phyloP scores from a whole-genome alignment of 352 stramenopile species.

The Globisporangium echinulatum region DNA sequence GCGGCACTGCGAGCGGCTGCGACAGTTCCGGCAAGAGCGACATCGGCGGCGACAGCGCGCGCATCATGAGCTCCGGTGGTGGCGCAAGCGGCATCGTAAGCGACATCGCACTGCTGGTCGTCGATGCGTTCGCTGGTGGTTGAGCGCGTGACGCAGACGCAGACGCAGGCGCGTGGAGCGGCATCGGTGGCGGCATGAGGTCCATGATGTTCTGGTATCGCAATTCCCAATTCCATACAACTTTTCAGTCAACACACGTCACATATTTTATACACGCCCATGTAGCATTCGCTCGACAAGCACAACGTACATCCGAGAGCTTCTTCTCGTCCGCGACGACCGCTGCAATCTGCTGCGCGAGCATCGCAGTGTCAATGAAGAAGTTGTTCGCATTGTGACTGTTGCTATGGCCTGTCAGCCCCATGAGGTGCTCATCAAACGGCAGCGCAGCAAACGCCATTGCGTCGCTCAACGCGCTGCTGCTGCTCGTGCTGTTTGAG shows the following conservation, averaged over 20 bases:
- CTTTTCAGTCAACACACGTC: no score
- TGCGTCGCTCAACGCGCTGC: constrained; percentile 4
- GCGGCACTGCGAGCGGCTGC: constrained; percentile 18
- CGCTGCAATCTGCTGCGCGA: constrained; percentile 56
- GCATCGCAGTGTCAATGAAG: constrained; percentile 52
- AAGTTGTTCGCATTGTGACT: constrained; percentile 20
- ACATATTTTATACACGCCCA: no score
- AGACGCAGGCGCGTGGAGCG: constrained; percentile 3
- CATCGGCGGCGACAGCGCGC: constrained; percentile 62
- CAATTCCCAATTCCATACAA: background rate
- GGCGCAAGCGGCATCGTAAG: constrained; percentile 51
- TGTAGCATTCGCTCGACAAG: background rate
- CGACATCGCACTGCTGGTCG: constrained; percentile 11
- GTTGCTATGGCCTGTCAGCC: background rate
- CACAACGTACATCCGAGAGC: constrained; percentile 50
- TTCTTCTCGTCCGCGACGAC: constrained; percentile 73
- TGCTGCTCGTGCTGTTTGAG: background rate
- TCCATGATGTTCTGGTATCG: constrained; percentile 65
- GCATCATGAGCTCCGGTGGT: constrained; percentile 61
- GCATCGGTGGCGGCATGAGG: constrained; percentile 47
- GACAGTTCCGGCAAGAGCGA: constrained; percentile 59
- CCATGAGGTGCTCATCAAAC: constrained; percentile 59
- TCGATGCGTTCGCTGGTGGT: background rate
- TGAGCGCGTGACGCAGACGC: background rate
- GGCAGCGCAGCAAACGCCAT: constrained; percentile 25